phyloP scores from a whole-genome alignment of 2,329 filamentous ascomycete species.

The Leptosphaerulina australis region DNA sequence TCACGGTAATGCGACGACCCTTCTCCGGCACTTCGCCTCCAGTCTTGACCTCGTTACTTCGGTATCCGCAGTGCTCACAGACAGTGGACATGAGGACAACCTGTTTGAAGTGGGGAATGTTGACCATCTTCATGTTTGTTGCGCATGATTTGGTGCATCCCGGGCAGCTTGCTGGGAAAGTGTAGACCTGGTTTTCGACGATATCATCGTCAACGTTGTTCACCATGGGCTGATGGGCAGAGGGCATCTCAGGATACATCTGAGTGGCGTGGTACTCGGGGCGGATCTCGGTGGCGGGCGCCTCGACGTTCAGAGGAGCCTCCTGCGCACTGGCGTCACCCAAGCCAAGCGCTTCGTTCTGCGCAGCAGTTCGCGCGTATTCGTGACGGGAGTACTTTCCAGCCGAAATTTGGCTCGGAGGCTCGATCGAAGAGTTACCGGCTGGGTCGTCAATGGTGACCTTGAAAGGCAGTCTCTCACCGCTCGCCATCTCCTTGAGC shows the following conservation, averaged over 20 bases:
- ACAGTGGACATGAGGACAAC: conserved; percentile 95
- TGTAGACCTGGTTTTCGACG: conserved; percentile 89
- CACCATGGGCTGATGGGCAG: conserved; percentile 38
- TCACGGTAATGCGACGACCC: conserved; percentile 81
- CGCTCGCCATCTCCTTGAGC: conserved; percentile 76
- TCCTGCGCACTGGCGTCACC: conserved; percentile 52
- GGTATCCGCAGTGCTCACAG: conserved; percentile 90
- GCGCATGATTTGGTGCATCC: conserved; percentile 85
- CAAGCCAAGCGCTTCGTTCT: conserved; percentile 86
- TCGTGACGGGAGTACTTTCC: conserved; percentile 89
- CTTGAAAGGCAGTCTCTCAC: conserved; percentile 83
- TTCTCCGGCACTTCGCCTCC: conserved; percentile 88
- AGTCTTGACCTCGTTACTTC: conserved; percentile 96
- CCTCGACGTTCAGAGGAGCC: conserved; percentile 40
- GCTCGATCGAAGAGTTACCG: conserved; percentile 96
- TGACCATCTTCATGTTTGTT: conserved; percentile 98
- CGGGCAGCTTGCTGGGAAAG: conserved; percentile 88
- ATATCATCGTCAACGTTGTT: conserved; percentile 71
- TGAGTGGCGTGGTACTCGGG: conserved; percentile 59
- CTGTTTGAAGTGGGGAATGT: conserved; percentile 97
- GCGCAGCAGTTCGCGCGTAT: conserved; percentile 79
- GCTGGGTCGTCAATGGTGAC: conserved; percentile 87
- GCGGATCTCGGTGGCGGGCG: conserved; percentile 62
- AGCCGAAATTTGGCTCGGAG: conserved; percentile 74
- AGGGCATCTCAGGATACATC: conserved; percentile 53